A percentile compares a stretch with the other conserved stretches of the same genome.
These are phyloP conservation scores for Phytophthora fragariae DNA, from an alignment of 352 stramenopile genomes.

Conservation along the genomic window DNA sequence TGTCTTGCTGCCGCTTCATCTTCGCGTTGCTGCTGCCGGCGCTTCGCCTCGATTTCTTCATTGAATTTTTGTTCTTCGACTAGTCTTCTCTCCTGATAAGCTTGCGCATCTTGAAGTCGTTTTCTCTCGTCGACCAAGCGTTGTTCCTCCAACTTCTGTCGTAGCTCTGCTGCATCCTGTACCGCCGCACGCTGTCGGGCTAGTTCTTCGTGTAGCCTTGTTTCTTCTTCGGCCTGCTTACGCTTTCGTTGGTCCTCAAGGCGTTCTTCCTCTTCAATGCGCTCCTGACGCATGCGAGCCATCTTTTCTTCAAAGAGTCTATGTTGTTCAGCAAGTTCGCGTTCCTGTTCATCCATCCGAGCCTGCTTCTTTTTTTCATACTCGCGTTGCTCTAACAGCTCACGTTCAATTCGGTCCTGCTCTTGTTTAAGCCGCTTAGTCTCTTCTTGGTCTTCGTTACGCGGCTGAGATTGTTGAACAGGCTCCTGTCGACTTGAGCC, in stretches of 20 bases:
- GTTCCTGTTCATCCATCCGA: slow-evolving; percentile 49
- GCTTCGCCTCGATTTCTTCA: slow-evolving; percentile 32
- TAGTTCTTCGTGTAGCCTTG: slow-evolving; percentile 42
- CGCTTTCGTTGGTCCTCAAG: slow-evolving; percentile 34
- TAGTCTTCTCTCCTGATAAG: slow-evolving; percentile 23
- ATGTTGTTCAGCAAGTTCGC: slow-evolving; percentile 44
- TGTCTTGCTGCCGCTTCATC: slow-evolving; percentile 24
- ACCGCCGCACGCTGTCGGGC: slow-evolving; percentile 42
- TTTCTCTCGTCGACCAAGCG: slow-evolving; percentile 33
- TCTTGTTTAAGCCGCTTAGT: slow-evolving; percentile 47
- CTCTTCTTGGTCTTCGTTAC: slow-evolving; percentile 54
- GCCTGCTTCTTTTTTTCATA: slow-evolving; percentile 51
- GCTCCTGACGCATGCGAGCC: slow-evolving; percentile 39
- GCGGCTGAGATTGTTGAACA: not conserved
- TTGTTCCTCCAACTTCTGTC: slow-evolving; percentile 38
- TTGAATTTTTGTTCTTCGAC: slow-evolving; percentile 31
- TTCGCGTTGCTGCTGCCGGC: slow-evolving; percentile 28
- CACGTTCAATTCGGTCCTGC: slow-evolving; percentile 50
- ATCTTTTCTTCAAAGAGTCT: slow-evolving; percentile 59
- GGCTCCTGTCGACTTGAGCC: not conserved
- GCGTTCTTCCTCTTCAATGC: slow-evolving; percentile 50
- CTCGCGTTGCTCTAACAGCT: slow-evolving; percentile 60
- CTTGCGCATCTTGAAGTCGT: slow-evolving; percentile 32
- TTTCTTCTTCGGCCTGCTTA: slow-evolving; percentile 43
- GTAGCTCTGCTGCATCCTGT: slow-evolving; percentile 39